phyloP scores from a whole-genome alignment of 108 stramenopile species.

The Cyclotella baltica region DNA sequence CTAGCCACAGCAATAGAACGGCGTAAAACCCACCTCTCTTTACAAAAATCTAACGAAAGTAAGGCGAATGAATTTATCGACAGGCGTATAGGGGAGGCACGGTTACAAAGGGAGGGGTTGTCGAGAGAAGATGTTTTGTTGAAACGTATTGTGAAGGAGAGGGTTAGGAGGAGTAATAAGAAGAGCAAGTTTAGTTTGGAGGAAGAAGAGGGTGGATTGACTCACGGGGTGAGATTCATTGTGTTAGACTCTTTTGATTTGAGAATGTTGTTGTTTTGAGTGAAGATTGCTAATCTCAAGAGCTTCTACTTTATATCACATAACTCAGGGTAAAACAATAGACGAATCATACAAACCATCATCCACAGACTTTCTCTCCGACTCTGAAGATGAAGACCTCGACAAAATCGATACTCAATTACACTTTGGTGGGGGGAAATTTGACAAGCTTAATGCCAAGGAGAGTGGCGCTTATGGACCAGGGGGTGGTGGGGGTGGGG shows the following conservation, averaged over 20 bases:
- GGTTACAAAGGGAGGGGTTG: constrained; percentile 30
- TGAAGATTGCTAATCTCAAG: neutral
- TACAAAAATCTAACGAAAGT: neutral
- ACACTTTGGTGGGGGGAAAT: constrained; percentile 89
- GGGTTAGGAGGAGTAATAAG: constrained; percentile 68
- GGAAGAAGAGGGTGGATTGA: constrained; percentile 66
- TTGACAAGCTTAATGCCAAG: constrained; percentile 28
- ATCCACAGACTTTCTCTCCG: constrained; percentile 60
- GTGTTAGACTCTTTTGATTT: neutral
- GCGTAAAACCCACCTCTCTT: constrained; percentile 10
- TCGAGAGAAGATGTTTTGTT: constrained; percentile 73
- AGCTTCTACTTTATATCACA: neutral
- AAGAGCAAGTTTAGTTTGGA: constrained; percentile 65
- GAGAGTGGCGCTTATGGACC: constrained; percentile 64
- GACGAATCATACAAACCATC: constrained; percentile 63
- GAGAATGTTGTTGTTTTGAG: neutral
- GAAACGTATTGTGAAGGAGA: constrained; percentile 81
- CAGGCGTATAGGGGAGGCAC: constrained; percentile 79
- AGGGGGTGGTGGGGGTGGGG: constrained; percentile 20
- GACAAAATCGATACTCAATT: constrained; percentile 85
- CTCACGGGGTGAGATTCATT: constrained; percentile 59
- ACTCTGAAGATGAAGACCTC: constrained; percentile 85
- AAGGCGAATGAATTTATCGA: constrained; percentile 81
- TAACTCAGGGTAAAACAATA: constrained; percentile 80
- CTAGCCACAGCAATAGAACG: constrained; percentile 31